Evolutionary conservation across 164 flowering plant genomes (phyloP), one percentile per base, ranked within the genome.

Genomic region (Vitis labrusca): DNA sequence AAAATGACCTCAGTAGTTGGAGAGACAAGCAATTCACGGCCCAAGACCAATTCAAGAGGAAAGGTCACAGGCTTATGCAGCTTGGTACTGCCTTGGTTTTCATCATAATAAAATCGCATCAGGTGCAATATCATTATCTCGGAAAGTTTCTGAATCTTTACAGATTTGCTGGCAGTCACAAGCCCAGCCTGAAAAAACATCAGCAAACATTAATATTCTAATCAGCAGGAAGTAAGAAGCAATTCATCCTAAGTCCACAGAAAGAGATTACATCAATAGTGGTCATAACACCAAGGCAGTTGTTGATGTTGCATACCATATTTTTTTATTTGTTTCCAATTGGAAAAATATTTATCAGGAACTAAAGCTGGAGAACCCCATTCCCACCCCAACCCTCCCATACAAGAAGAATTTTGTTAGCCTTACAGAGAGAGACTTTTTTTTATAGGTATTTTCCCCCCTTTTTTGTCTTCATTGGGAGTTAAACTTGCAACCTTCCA

Each of bases 91-190:
- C 99, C 99, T 67, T 84, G 82, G 80, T 82, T 86, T 73, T 95
- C 97, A 6, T 37, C 44, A 82, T 90, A 96, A 69, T 91, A 70
- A 77, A 96, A 96, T n/a, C 99, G 92, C 97, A 85, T 96, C 70
- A 96, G 77, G 77, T 96, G 99, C 83, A 96, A 68, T 70, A 96
- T 88, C 99, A 96, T 79, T 63, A 96, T 82, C 85, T 87, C 86
- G 62, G 99, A 85, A 59, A 88, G 92, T n/a, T 75, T 76, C 70
- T 89, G 90, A 72, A 96, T 91, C 80, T 88, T 82, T 8, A 91
- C 74, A 50, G 94, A 86, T 73, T 93, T 96, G 73, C 85, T 92
- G 29, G 99, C 99, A 79, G 80, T 78, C 68, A 91, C 99, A 10
- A 91, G 80, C 48, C 85, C 88, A 69, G 81, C 85, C 94, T 88